Percentiles rank a stretch among this genome's conserved stretches.
Evolutionary conservation across 2,329 filamentous ascomycete genomes (phyloP).

Genomic region (Calonectria ilicicola): DNA sequence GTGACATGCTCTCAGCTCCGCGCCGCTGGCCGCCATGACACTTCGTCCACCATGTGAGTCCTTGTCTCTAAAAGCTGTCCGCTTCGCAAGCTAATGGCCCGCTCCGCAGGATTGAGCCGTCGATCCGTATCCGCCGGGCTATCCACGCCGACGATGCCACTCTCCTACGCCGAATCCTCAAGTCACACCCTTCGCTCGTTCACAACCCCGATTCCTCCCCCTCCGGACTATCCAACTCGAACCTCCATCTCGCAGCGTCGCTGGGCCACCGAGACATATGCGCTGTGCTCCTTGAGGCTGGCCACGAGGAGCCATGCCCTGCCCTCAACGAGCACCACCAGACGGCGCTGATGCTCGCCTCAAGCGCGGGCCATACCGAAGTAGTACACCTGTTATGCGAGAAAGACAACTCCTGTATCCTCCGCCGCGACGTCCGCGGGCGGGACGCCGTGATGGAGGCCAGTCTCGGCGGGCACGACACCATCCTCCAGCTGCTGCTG

Average conservation of each 20-base stretch:
- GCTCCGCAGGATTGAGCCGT: constrained; percentile 76
- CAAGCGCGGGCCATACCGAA: constrained; percentile 76
- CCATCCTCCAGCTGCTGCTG: constrained; percentile 72
- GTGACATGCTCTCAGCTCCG: constrained; percentile 35
- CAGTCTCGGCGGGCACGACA: constrained; percentile 70
- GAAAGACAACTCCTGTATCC: constrained; percentile 71
- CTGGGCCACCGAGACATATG: constrained; percentile 78
- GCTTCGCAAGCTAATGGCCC: not conserved
- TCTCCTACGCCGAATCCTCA: constrained; percentile 82
- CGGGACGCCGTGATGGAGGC: constrained; percentile 80
- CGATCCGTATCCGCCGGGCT: constrained; percentile 82
- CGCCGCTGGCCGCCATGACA: constrained; percentile 41
- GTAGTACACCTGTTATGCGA: constrained; percentile 79
- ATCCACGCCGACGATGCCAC: constrained; percentile 79
- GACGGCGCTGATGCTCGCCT: constrained; percentile 85
- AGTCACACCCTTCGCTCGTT: constrained; percentile 76
- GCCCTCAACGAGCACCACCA: constrained; percentile 84
- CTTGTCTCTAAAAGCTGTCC: not conserved
- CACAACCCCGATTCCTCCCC: constrained; percentile 83
- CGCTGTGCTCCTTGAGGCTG: constrained; percentile 76
- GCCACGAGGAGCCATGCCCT: constrained; percentile 80
- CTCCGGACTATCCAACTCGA: constrained; percentile 80
- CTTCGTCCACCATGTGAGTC: constrained; percentile 38
- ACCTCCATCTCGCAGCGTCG: constrained; percentile 82
- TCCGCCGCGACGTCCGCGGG: constrained; percentile 74